Conservation (phyloP, 306 rosid genomes). For the Vigna angularis region DNA sequence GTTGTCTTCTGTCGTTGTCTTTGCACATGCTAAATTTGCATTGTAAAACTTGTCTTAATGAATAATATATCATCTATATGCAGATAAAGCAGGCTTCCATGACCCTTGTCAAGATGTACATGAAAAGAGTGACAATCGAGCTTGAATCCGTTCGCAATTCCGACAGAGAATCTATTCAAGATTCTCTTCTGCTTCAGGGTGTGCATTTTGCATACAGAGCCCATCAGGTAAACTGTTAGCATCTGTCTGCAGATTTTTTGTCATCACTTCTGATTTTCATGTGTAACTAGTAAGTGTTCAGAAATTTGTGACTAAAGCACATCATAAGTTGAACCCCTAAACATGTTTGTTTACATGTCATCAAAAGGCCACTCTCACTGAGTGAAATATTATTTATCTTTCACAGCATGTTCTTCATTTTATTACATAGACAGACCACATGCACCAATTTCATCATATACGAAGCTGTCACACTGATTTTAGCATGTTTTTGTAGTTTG, state of each 20-base stretch:
- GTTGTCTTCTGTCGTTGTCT: neutral
- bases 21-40: neutral
- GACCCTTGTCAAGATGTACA: conserved; percentile 82
- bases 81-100: conserved; percentile 88
- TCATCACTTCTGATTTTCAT: conserved; percentile 16
- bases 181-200: conserved; percentile 91
- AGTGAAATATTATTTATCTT: neutral
- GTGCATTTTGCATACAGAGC: conserved; percentile 86
- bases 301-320: neutral
- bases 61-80: conserved; percentile 26
- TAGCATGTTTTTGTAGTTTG: conserved; percentile 65
- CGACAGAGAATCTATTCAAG: conserved; percentile 85
- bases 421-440: neutral
- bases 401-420: neutral
- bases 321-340: conserved; percentile 9
- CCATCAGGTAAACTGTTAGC: conserved; percentile 68
- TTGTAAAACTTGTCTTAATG: conserved; percentile 35
- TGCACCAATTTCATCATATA: conserved; percentile 4
- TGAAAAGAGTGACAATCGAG: conserved; percentile 87
- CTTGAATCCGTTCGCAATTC: conserved; percentile 66
- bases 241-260: conserved; percentile 15
- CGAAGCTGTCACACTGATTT: neutral
- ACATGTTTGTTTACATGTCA: neutral
- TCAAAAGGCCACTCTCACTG: neutral
- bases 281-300: conserved; percentile 15